Percentiles rank a stretch among this genome's conserved stretches.
Conservation (phyloP, 306 rosid species). For the Cicer arietinum region DNA sequence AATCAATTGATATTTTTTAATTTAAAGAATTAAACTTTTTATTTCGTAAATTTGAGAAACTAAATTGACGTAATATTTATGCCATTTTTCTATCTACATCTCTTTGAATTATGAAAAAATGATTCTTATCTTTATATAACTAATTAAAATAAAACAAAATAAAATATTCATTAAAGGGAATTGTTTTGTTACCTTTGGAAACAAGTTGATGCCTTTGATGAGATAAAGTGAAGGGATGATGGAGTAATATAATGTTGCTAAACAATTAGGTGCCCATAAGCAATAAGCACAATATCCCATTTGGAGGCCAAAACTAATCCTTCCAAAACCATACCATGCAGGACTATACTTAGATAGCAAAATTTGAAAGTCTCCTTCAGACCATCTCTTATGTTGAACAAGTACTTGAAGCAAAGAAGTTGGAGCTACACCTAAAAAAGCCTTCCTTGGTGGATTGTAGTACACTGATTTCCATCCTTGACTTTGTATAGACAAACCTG, state of each 20-base stretch:
- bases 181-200: conserved; percentile 65
- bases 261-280: conserved; percentile 67
- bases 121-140: neutral
- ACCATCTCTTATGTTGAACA: conserved; percentile 87
- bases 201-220: conserved; percentile 65
- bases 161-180: neutral
- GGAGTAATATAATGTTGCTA: conserved; percentile 62
- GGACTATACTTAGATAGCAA: conserved; percentile 68
- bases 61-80: no score
- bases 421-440: conserved; percentile 75
- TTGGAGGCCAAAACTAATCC: conserved; percentile 65
- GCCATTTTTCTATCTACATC: neutral
- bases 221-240: conserved; percentile 73
- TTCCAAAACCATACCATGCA: conserved; percentile 59
- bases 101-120: neutral
- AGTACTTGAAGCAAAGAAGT: conserved; percentile 58
- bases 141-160: neutral
- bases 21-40: no score
- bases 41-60: no score
- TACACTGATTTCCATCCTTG: conserved; percentile 81
- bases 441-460: conserved; percentile 66
- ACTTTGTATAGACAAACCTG: conserved; percentile 69
- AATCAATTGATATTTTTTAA: no score
- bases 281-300: conserved; percentile 60
- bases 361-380: conserved; percentile 76